Evolutionary conservation across 108 stramenopile species (phyloP).

Genomic region (Fistulifera solaris): DNA sequence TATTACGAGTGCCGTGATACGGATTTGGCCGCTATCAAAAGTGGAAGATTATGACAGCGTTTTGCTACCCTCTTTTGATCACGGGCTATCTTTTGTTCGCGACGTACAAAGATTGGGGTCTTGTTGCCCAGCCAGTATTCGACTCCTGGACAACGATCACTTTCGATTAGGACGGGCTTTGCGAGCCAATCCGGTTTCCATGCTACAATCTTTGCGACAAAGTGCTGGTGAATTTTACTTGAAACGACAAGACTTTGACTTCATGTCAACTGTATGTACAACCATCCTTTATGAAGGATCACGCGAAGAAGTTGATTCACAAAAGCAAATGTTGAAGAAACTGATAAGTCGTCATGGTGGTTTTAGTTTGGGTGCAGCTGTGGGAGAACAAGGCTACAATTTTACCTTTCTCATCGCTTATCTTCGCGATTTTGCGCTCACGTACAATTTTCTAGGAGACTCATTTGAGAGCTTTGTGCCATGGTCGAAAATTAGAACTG

Average conservation of each 20-base stretch:
- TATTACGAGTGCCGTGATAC: conserved; percentile 81
- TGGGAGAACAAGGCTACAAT: conserved; percentile 82
- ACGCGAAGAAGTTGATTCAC: conserved; percentile 47
- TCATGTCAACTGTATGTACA: conserved; percentile 54
- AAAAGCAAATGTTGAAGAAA: conserved; percentile 38
- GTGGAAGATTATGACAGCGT: conserved; percentile 53
- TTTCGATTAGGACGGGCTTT: conserved; percentile 88
- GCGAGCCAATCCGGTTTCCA: conserved; percentile 27
- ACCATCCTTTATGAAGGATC: conserved; percentile 86
- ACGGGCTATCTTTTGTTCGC: conserved; percentile 66
- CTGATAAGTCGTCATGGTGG: conserved; percentile 54
- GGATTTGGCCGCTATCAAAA: conserved; percentile 77
- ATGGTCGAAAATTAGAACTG: conserved; percentile 64
- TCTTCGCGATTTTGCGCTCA: conserved; percentile 91
- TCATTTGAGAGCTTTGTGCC: conserved; percentile 92
- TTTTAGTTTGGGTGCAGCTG: conserved; percentile 53
- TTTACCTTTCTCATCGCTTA: conserved; percentile 93
- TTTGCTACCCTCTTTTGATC: conserved; percentile 61
- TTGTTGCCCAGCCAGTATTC: conserved; percentile 70
- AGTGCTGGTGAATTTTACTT: neutral
- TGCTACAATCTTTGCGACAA: conserved; percentile 7
- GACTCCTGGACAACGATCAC: conserved; percentile 89
- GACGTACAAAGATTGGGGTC: conserved; percentile 43
- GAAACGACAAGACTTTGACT: conserved; percentile 3
- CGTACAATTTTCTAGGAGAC: conserved; percentile 79